Percentiles rank a stretch among this genome's conserved stretches.
phyloP scores from a whole-genome alignment of 441 rosid genomes.

The Hura crepitans region DNA sequence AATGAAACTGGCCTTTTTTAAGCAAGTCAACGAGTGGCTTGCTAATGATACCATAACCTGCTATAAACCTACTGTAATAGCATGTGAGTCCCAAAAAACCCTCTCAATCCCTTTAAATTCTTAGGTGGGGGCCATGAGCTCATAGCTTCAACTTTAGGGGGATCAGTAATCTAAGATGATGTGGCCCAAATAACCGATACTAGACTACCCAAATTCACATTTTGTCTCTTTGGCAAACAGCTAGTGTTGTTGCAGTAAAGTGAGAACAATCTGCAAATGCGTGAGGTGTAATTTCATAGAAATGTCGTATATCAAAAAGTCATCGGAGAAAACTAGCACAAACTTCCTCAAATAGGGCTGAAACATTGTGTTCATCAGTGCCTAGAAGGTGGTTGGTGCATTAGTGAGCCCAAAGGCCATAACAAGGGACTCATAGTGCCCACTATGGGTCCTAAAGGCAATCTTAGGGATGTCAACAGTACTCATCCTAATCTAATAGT shows the following conservation, averaged over 20 bases:
- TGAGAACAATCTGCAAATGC: neutral
- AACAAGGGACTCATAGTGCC: neutral
- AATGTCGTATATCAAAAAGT: neutral
- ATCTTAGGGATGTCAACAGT: neutral
- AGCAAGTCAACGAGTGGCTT: neutral
- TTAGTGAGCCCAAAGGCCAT: conserved; percentile 2
- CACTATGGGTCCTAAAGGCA: too few relatives aligned
- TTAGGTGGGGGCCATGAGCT: neutral
- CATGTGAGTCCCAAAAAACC: neutral
- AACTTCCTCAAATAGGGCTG: neutral
- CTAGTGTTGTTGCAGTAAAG: neutral
- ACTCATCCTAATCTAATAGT: neutral
- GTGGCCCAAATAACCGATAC: conserved; percentile 17
- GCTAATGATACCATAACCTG: neutral
- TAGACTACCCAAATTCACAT: neutral
- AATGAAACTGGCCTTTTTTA: neutral
- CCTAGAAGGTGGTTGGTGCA: neutral
- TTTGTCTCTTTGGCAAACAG: neutral
- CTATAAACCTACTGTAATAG: neutral
- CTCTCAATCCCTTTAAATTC: neutral
- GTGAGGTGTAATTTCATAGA: neutral
- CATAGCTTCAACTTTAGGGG: neutral
- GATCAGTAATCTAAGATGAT: neutral
- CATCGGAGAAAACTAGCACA: neutral
- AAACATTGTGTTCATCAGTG: neutral